Conservation (phyloP, 495 filamentous ascomycete species). For the Penicillium robsamsonii region DNA sequence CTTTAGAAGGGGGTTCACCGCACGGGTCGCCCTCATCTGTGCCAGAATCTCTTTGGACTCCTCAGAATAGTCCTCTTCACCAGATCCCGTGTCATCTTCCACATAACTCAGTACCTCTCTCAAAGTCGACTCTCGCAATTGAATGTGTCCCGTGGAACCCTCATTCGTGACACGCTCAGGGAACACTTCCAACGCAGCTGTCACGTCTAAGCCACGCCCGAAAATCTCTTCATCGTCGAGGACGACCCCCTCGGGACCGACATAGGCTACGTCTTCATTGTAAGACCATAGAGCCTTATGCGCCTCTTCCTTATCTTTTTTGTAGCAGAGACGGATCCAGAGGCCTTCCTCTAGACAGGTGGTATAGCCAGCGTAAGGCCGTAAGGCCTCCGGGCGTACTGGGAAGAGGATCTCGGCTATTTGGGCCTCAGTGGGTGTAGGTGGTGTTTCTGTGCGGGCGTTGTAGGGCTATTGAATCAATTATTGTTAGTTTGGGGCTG, state of each 20-base stretch:
- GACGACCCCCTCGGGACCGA: neutral
- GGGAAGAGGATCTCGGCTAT: slow-evolving; percentile 9
- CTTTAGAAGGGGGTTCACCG: neutral
- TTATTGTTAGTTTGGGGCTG: too few relatives aligned
- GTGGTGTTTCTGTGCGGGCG: neutral
- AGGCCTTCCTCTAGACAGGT: neutral
- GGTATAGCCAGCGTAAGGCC: neutral
- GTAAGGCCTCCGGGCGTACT: slow-evolving; percentile 1
- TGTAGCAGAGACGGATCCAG: slow-evolving; percentile 10
- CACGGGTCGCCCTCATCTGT: neutral
- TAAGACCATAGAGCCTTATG: neutral
- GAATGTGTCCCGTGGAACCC: neutral
- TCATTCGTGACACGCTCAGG: slow-evolving; percentile 12
- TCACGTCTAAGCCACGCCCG: neutral
- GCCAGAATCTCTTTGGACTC: neutral
- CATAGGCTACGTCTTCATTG: neutral
- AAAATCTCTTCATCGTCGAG: slow-evolving; percentile 11
- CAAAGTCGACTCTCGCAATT: too few relatives aligned
- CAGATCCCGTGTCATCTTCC: slow-evolving; percentile 8
- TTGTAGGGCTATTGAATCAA: slow-evolving; percentile 5
- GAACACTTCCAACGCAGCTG: slow-evolving; percentile 8
- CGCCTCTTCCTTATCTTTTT: neutral
- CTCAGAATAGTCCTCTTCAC: neutral
- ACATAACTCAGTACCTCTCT: too few relatives aligned
- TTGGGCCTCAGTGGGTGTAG: slow-evolving; percentile 6